Conservation (phyloP, 371 early-diverging fungal genomes). For the Blakeslea trispora region DNA sequence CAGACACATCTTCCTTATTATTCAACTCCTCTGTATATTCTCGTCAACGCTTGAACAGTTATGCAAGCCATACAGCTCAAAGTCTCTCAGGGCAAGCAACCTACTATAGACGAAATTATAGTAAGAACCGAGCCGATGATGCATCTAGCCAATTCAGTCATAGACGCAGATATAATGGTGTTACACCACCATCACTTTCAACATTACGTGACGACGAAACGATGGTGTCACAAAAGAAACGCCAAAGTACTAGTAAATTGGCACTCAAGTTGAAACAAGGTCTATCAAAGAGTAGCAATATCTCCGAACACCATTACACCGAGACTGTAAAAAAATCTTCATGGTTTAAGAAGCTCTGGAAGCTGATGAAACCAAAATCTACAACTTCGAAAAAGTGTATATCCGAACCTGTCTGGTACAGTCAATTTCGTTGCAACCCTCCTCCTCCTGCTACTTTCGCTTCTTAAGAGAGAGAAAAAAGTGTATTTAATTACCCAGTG, state of each 20-base stretch:
- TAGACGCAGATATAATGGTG: constrained; percentile 11
- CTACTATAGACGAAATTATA: constrained; percentile 1
- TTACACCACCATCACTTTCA: constrained; percentile 20
- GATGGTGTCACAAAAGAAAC: constrained; percentile 14
- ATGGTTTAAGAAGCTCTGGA: constrained; percentile 26
- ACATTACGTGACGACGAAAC: constrained; percentile 11
- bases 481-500: no score
- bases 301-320: neutral
- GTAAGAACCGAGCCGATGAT: constrained; percentile 1
- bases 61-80: no score
- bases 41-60: constrained; percentile 13
- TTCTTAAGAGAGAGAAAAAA: no score
- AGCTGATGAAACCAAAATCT: constrained; percentile 12
- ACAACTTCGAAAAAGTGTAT: neutral
- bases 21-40: constrained; percentile 11
- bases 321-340: neutral
- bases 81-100: neutral
- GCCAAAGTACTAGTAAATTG: constrained; percentile 11
- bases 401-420: constrained; percentile 31
- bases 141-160: constrained; percentile 9
- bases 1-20: constrained; percentile 17
- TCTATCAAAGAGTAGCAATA: constrained; percentile 7
- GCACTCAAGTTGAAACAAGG: constrained; percentile 12
- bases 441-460: constrained; percentile 13
- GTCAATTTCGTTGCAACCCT: constrained; percentile 25